A percentile compares a stretch with the other conserved stretches of the same genome.
These are phyloP conservation scores for Mangifera indica DNA, from an alignment of 345 rosid genomes.

Conservation along the genomic window DNA sequence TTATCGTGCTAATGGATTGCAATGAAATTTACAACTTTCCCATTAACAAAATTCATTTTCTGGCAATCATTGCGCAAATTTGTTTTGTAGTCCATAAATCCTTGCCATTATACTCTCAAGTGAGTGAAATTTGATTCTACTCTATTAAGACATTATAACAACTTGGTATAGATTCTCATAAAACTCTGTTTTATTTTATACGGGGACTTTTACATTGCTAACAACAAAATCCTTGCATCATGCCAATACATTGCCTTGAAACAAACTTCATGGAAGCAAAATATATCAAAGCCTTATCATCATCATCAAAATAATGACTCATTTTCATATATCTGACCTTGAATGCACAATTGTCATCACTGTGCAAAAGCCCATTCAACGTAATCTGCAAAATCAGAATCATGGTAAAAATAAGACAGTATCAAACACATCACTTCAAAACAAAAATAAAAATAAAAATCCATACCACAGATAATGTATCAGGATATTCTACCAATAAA, in stretches of 20 bases:
- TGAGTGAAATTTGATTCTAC: no score
- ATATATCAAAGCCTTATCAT: not conserved
- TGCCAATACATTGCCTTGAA: not conserved
- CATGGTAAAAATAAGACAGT: not conserved
- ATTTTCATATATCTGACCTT: conserved; percentile 46
- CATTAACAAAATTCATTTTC: not conserved
- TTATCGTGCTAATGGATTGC: not conserved
- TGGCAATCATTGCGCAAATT: not conserved
- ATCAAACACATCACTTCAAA: not conserved
- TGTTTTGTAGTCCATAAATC: not conserved
- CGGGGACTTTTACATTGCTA: not conserved
- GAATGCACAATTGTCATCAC: conserved; percentile 76
- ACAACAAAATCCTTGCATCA: not conserved
- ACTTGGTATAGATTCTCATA: not conserved
- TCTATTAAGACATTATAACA: not conserved
- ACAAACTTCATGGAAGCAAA: not conserved
- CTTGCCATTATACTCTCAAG: not conserved
- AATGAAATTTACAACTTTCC: not conserved
- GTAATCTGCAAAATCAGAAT: conserved; percentile 57
- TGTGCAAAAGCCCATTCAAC: conserved; percentile 83
- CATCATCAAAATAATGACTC: not conserved
- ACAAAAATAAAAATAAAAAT: not conserved
- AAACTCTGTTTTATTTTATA: not conserved
- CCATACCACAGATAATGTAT: conserved; percentile 68
- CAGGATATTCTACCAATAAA: conserved; percentile 65